Evolutionary conservation across 2,329 filamentous ascomycete species (phyloP), one percentile per base, ranked within the genome.

Genomic region (Neobulgaria alba): DNA sequence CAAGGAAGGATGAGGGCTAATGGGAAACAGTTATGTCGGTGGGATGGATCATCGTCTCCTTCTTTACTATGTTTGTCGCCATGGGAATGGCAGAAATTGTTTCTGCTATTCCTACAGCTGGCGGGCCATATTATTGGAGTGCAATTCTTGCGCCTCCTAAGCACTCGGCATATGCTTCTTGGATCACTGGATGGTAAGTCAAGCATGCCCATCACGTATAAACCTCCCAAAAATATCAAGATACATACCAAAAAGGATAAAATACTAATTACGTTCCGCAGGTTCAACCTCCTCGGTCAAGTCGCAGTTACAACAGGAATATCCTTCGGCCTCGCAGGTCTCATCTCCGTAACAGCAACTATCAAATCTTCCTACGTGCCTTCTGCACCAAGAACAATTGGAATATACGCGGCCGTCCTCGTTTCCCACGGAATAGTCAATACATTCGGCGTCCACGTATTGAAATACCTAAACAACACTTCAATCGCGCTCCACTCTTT

Each of bases 81-180:
- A 59, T 68, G 5, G 66, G 69, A 37, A 76, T 77, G 72, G 72
- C 72, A 14, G 73, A 77, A 53, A 73, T 77, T 50, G 72, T 75
- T 5, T 73, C 69, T 4, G 73, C 74, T 1, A 73, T 77, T 44
- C 74, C 74, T 1, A 76, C 72, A 1, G 67, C 65, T 33, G 74
- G 73, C 29, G 74, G 74, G 1, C 73, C 73, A 1, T 78, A 79
- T 53, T 77, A 75, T 56, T 78, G 75, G 74, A 66, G 72, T 1
- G 73, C 73, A 1, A 66, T 76, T 48, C 64, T 78, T 21, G 71
- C 74, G 2, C 72, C 72, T 1, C 60, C 63, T 4, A 55, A 60
- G 40, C 57, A 63, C 41, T 65, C 64, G 2, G 64, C 66, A 2
- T 69, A 68, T 53, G 63, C 61, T 30, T 61, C 61, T 16, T 71